Conservation (phyloP, 495 filamentous ascomycete genomes). For the Xylaria cubensis region DNA sequence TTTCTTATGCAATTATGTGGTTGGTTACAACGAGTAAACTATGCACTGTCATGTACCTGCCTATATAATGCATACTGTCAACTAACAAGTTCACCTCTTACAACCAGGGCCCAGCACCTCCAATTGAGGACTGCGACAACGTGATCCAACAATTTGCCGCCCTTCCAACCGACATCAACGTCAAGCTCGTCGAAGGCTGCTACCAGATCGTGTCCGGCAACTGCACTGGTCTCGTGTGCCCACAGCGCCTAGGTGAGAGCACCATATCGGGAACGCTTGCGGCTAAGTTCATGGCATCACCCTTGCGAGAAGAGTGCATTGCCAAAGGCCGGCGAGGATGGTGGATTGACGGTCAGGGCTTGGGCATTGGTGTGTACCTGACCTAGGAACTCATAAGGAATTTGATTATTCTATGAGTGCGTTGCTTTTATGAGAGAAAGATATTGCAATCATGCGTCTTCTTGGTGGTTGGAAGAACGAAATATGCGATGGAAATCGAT, state of each 20-base stretch:
- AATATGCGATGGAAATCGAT: constrained; percentile 18
- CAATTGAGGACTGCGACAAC: constrained; percentile 36
- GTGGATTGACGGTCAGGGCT: constrained; percentile 35
- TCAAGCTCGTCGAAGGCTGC: constrained; percentile 39
- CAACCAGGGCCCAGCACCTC: constrained; percentile 34
- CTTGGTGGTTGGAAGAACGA: neutral
- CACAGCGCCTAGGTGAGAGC: constrained; percentile 33
- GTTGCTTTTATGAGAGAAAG: neutral
- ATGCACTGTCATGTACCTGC: neutral
- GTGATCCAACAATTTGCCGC: constrained; percentile 34
- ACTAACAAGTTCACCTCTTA: constrained; percentile 8
- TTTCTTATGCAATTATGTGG: neutral
- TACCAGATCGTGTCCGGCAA: constrained; percentile 35
- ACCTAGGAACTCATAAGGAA: constrained; percentile 17
- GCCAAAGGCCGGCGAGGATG: constrained; percentile 40
- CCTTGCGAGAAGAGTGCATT: constrained; percentile 38
- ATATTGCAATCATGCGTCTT: constrained; percentile 6
- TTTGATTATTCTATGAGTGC: neutral
- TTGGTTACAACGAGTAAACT: neutral
- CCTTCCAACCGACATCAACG: constrained; percentile 32
- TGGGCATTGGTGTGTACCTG: constrained; percentile 38
- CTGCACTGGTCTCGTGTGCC: constrained; percentile 40
- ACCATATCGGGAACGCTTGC: constrained; percentile 35
- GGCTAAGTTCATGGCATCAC: constrained; percentile 35
- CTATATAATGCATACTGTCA: neutral